Percentiles rank a stretch among this genome's conserved stretches.
Conservation (phyloP, 2,329 filamentous ascomycete genomes). For the Cadophora sp. region DNA sequence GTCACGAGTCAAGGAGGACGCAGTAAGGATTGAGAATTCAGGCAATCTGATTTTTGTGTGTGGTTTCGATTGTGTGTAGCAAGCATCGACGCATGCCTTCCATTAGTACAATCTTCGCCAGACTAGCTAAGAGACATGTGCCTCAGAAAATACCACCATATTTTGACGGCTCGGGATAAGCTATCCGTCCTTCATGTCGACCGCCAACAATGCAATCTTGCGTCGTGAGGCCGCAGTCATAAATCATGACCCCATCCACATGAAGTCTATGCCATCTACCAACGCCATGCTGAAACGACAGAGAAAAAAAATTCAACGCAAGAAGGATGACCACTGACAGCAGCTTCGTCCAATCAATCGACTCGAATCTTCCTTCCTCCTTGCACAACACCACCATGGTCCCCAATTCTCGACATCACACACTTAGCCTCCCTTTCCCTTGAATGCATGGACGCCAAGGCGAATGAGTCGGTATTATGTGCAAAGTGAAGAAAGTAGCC, state of each 20-base stretch:
- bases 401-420: constrained; percentile 78
- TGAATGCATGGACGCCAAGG: constrained; percentile 86
- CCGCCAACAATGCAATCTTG: constrained; percentile 3
- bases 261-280: constrained; percentile 7
- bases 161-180: neutral
- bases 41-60: neutral
- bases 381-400: constrained; percentile 40
- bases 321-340: neutral
- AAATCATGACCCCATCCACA: constrained; percentile 1
- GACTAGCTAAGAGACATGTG: constrained; percentile 12
- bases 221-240: neutral
- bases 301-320: neutral
- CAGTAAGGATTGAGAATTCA: neutral
- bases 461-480: constrained; percentile 92
- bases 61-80: neutral
- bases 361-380: constrained; percentile 34
- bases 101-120: constrained; percentile 3
- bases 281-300: constrained; percentile 11
- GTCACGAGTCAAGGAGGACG: neutral
- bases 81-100: neutral
- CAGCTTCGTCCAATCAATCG: constrained; percentile 3
- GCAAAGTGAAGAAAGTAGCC: constrained; percentile 90
- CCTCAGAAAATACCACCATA: neutral
- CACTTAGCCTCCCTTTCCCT: constrained; percentile 77
- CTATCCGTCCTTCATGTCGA: neutral